Evolutionary conservation across 495 filamentous ascomycete species (phyloP).

Genomic region (Alectoria sarmentosa): DNA sequence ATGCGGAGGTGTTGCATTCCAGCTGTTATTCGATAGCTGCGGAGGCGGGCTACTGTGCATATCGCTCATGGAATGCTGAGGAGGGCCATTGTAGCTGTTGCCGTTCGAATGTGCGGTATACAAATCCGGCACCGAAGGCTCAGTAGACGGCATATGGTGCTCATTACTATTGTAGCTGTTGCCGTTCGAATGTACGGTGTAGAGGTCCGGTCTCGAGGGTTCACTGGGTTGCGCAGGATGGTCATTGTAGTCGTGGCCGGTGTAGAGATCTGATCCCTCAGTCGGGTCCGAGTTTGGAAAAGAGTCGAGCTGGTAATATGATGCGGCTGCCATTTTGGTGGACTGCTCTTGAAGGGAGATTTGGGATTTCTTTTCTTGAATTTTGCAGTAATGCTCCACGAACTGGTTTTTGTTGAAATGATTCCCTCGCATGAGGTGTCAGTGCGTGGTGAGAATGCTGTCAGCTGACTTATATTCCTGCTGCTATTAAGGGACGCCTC

Average conservation of each 20-base stretch:
- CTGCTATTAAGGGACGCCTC: background rate
- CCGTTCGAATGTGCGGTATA: background rate
- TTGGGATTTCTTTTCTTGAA: background rate
- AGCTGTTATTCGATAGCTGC: background rate
- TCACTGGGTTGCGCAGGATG: background rate
- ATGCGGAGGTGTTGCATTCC: background rate
- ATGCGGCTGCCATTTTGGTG: background rate
- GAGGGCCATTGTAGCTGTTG: background rate
- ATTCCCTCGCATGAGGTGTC: background rate
- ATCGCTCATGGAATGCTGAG: background rate
- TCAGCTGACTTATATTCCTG: background rate
- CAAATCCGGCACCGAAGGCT: background rate
- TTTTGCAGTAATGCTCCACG: background rate
- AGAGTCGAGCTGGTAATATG: constrained; percentile 9
- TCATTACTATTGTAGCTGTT: background rate
- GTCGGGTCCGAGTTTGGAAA: background rate
- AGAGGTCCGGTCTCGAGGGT: background rate
- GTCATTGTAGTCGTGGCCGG: background rate
- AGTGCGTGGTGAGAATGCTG: background rate
- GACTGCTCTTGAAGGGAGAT: background rate
- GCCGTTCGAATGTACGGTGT: background rate
- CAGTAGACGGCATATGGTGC: background rate
- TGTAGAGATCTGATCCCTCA: background rate
- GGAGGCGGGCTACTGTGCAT: background rate
- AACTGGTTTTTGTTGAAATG: background rate